Evolutionary conservation across 2,329 filamentous ascomycete genomes (phyloP).

Genomic region (Emergomyces pasteurianus): DNA sequence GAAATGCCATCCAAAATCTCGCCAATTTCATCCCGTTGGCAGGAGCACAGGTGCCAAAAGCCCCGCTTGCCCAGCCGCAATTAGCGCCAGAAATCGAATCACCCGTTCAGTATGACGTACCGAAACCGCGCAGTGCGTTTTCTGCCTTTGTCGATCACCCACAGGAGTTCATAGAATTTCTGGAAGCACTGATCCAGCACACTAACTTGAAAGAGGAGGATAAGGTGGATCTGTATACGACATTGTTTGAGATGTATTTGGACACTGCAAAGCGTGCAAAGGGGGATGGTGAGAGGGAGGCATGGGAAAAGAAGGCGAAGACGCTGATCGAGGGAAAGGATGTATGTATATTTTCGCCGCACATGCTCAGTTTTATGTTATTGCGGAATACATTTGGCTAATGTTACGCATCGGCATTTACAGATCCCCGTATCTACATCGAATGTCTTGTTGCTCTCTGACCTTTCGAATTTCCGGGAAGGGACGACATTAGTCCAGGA

Average conservation of each 20-base stretch:
- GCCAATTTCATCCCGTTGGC: conserved; percentile 73
- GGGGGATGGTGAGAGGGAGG: conserved; percentile 51
- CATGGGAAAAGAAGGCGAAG: conserved; percentile 88
- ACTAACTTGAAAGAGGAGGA: conserved; percentile 60
- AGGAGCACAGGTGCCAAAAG: conserved; percentile 28
- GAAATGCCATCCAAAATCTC: conserved; percentile 73
- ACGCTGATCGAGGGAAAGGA: conserved; percentile 71
- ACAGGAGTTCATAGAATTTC: conserved; percentile 79
- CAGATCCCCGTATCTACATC: conserved; percentile 77
- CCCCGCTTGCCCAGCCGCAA: conserved; percentile 18
- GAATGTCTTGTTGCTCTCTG: conserved; percentile 83
- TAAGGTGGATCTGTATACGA: conserved; percentile 80
- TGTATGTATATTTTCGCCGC: conserved; percentile 27
- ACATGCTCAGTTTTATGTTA: not conserved
- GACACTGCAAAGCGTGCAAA: conserved; percentile 72
- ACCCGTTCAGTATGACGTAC: conserved; percentile 56
- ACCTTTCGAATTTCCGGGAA: conserved; percentile 78
- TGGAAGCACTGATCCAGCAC: conserved; percentile 75
- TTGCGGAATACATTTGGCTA: conserved; percentile 5
- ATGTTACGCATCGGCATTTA: not conserved
- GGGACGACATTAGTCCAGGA: conserved; percentile 89
- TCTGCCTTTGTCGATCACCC: conserved; percentile 94
- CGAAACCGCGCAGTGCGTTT: conserved; percentile 78
- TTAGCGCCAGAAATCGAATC: conserved; percentile 24
- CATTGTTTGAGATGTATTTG: conserved; percentile 95